A percentile compares a stretch with the other conserved stretches of the same genome.
These are phyloP conservation scores for Lepiota brunneoincarnata DNA, from an alignment of 768 basidiomycete genomes.

Conservation along the genomic window DNA sequence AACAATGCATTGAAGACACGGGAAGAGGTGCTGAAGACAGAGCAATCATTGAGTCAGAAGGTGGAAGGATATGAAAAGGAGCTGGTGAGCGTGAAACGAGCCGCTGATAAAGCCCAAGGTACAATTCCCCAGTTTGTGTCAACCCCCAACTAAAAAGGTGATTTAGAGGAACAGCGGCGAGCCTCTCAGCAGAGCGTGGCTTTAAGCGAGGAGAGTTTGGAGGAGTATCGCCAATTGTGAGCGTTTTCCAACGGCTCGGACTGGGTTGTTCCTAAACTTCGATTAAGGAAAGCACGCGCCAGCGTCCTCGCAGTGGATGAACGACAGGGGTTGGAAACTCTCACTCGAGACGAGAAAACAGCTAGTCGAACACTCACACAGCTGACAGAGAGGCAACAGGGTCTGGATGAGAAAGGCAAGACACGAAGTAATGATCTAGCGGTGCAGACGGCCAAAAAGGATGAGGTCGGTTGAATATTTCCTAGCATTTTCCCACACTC, in stretches of 20 bases:
- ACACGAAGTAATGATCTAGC: slow-evolving; percentile 55
- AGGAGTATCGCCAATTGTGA: slow-evolving; percentile 83
- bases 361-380: slow-evolving; percentile 59
- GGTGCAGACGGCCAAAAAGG: slow-evolving; percentile 46
- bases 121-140: neutral
- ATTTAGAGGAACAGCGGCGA: slow-evolving; percentile 68
- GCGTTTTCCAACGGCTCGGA: slow-evolving; percentile 18
- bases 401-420: slow-evolving; percentile 54
- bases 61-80: slow-evolving; percentile 62
- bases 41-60: slow-evolving; percentile 40
- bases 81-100: slow-evolving; percentile 58
- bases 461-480: slow-evolving; percentile 44
- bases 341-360: slow-evolving; percentile 82
- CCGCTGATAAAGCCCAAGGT: slow-evolving; percentile 83
- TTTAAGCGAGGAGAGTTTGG: slow-evolving; percentile 78
- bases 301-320: slow-evolving; percentile 81
- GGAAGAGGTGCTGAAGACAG: slow-evolving; percentile 63
- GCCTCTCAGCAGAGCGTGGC: slow-evolving; percentile 74
- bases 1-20: slow-evolving; percentile 63
- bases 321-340: slow-evolving; percentile 79
- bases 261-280: neutral
- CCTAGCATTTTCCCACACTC: neutral
- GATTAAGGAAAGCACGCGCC: slow-evolving; percentile 70
- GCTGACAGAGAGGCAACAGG: slow-evolving; percentile 67
- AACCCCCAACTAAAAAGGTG: neutral